Evolutionary conservation across 805 yeast genomes (phyloP).

Genomic region (Candida parachauliodes): DNA sequence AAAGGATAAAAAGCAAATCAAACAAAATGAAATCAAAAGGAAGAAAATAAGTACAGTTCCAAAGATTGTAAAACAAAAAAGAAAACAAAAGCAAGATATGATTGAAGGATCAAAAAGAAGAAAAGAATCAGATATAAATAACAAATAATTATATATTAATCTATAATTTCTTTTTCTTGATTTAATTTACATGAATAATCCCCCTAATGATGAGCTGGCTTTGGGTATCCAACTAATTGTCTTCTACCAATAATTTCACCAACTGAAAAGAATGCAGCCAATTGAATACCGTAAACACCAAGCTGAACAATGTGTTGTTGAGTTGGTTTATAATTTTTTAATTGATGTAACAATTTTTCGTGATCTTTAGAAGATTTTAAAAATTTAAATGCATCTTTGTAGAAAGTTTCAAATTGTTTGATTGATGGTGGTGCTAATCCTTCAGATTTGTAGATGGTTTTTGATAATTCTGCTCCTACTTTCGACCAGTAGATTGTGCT

Average conservation of each 20-base stretch:
- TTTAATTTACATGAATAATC: background rate
- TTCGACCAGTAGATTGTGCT: slow-evolving; percentile 76
- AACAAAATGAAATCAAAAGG: slow-evolving; percentile 57
- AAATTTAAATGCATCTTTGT: slow-evolving; percentile 42
- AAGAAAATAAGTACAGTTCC: slow-evolving; percentile 85
- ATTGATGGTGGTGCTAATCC: slow-evolving; percentile 87
- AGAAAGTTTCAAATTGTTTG: slow-evolving; percentile 73
- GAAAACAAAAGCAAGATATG: slow-evolving; percentile 65
- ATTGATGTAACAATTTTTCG: slow-evolving; percentile 46
- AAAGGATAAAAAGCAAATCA: slow-evolving; percentile 58
- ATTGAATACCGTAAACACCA: slow-evolving; percentile 76
- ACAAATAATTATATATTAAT: slow-evolving; percentile 1
- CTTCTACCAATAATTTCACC: slow-evolving; percentile 98
- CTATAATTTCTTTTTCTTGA: background rate
- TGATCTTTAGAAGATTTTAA: slow-evolving; percentile 51
- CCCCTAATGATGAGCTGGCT: slow-evolving; percentile 37
- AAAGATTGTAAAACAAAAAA: slow-evolving; percentile 57
- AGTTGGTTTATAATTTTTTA: slow-evolving; percentile 44
- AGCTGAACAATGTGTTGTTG: slow-evolving; percentile 60
- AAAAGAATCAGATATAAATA: slow-evolving; percentile 22
- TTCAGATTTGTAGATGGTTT: slow-evolving; percentile 85
- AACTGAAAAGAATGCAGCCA: slow-evolving; percentile 84
- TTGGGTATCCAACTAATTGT: slow-evolving; percentile 83
- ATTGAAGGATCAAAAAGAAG: slow-evolving; percentile 69
- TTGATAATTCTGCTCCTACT: slow-evolving; percentile 61